Evolutionary conservation across 768 basidiomycete species (phyloP).

Genomic region (Pleurotus pulmonarius): DNA sequence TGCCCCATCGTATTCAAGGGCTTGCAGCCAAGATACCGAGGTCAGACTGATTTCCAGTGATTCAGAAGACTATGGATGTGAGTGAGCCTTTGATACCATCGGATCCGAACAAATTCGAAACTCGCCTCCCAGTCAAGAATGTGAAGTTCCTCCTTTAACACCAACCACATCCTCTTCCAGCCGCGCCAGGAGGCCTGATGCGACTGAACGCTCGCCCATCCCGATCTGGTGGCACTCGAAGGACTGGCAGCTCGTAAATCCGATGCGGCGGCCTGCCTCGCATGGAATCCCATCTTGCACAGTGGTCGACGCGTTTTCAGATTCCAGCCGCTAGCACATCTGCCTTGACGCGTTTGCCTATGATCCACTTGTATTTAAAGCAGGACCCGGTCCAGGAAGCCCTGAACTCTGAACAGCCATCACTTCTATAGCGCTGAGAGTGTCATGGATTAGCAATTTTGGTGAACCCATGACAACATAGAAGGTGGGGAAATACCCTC

Average conservation of each 20-base stretch:
- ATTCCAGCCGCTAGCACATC: background rate
- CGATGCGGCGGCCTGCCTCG: background rate
- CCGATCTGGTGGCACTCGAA: background rate
- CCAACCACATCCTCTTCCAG: slow-evolving; percentile 6
- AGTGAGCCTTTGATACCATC: background rate
- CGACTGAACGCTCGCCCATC: slow-evolving; percentile 2
- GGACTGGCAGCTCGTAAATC: background rate
- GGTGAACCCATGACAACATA: background rate
- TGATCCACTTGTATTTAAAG: background rate
- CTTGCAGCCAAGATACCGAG: background rate
- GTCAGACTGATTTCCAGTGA: background rate
- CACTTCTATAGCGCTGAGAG: no score
- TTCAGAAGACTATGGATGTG: background rate
- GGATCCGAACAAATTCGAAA: background rate
- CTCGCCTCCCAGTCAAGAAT: slow-evolving; percentile 3
- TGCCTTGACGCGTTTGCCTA: background rate
- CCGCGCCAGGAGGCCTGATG: background rate
- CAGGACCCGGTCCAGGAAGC: no score
- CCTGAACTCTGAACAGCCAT: no score
- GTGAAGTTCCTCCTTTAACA: background rate
- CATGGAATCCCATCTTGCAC: background rate
- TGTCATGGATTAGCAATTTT: no score
- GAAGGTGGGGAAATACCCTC: no score
- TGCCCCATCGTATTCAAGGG: background rate
- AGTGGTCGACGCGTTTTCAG: background rate